Conservation (phyloP, 768 basidiomycete genomes). For the Pleurotus tuoliensis region DNA sequence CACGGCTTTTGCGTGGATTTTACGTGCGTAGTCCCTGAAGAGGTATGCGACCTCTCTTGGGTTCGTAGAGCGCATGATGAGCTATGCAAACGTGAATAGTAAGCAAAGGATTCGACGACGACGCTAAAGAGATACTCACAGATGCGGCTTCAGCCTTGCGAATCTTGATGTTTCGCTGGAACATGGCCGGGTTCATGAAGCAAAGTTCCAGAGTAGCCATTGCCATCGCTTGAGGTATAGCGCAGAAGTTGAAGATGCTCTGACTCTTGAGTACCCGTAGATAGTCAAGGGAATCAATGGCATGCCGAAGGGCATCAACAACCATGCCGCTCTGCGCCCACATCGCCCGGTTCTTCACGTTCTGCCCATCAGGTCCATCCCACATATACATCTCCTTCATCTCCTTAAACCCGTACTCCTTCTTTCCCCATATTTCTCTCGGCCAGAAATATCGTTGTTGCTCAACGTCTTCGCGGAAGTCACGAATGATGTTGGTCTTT, state of each 20-base stretch:
- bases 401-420: conserved; percentile 63
- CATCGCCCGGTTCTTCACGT: conserved; percentile 48
- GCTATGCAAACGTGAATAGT: conserved; percentile 35
- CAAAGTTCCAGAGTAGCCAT: conserved; percentile 89
- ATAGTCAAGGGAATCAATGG: conserved; percentile 86
- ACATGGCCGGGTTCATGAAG: conserved; percentile 89
- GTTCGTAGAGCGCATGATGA: conserved; percentile 91
- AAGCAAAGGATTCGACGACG: neutral
- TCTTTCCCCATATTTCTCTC: conserved; percentile 78
- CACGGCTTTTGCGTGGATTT: conserved; percentile 76
- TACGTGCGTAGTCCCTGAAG: conserved; percentile 78
- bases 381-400: conserved; percentile 57
- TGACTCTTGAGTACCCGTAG: conserved; percentile 84
- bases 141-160: conserved; percentile 84
- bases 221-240: conserved; percentile 93
- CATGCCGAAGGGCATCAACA: conserved; percentile 81
- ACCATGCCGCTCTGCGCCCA: conserved; percentile 89
- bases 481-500: conserved; percentile 97
- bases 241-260: conserved; percentile 92
- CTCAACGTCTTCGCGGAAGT: conserved; percentile 88
- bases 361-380: conserved; percentile 42
- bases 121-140: conserved; percentile 38
- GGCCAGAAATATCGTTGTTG: conserved; percentile 93
- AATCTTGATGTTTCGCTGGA: conserved; percentile 90
- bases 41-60: conserved; percentile 86